Conservation (phyloP, 2,329 filamentous ascomycete species). For the Fusarium guadeloupense region DNA sequence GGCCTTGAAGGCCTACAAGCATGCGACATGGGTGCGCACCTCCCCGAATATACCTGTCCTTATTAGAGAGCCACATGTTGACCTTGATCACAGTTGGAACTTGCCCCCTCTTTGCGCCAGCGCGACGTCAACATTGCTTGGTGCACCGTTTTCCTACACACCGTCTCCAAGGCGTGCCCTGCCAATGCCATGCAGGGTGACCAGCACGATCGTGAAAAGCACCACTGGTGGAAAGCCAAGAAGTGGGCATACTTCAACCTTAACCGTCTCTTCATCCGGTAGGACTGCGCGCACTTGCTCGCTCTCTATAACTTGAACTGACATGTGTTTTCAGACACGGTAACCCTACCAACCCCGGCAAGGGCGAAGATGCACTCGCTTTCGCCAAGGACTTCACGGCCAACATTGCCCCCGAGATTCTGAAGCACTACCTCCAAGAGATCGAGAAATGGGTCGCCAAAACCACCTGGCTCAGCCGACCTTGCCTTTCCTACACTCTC, state of each 20-base stretch:
- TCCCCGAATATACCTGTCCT: slow-evolving; percentile 5
- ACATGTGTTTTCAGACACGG: slow-evolving; percentile 73
- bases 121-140: slow-evolving; percentile 89
- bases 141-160: slow-evolving; percentile 93
- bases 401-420: slow-evolving; percentile 93
- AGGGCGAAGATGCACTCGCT: slow-evolving; percentile 76
- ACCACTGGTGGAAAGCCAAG: slow-evolving; percentile 99
- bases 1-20: slow-evolving; percentile 96
- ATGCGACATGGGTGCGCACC: slow-evolving; percentile 84
- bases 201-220: slow-evolving; percentile 84
- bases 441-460: slow-evolving; percentile 98
- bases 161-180: slow-evolving; percentile 86
- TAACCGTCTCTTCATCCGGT: slow-evolving; percentile 94
- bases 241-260: slow-evolving; percentile 99
- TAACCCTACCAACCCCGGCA: slow-evolving; percentile 80
- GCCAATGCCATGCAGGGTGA: slow-evolving; percentile 84
- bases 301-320: not conserved
- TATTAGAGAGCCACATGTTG: slow-evolving; percentile 4
- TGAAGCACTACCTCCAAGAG: slow-evolving; percentile 92
- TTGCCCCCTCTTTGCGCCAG: slow-evolving; percentile 79
- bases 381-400: slow-evolving; percentile 92
- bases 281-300: slow-evolving; percentile 41
- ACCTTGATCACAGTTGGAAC: slow-evolving; percentile 74
- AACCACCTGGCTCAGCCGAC: slow-evolving; percentile 92
- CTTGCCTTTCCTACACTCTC: slow-evolving; percentile 90